Percentiles rank a stretch among this genome's conserved stretches.
These are phyloP conservation scores for Gaertneriomyces sp. DNA, from an alignment of 192 early-diverging fungal species.

Conservation along the genomic window DNA sequence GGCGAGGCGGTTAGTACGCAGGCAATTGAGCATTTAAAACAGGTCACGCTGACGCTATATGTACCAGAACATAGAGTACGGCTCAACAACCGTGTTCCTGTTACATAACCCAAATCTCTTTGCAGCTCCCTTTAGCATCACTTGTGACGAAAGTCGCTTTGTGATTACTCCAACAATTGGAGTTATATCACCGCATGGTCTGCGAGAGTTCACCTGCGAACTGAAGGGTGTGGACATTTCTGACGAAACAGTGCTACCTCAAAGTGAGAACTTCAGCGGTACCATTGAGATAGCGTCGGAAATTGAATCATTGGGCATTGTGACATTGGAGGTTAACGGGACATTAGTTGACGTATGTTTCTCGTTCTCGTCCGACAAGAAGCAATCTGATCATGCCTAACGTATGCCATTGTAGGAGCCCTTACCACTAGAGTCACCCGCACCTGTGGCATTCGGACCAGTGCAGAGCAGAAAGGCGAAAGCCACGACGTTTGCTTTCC, in stretches of 20 bases:
- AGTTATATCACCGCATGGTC: conserved; percentile 22
- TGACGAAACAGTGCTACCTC: conserved; percentile 33
- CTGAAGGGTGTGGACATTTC: conserved; percentile 23
- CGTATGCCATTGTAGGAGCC: conserved; percentile 31
- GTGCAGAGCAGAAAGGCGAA: conserved; percentile 24
- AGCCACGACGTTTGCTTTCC: conserved; percentile 32
- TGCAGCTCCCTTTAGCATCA: conserved; percentile 23
- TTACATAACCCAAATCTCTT: conserved; percentile 48
- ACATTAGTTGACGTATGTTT: conserved; percentile 43
- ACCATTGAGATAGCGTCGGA: conserved; percentile 21
- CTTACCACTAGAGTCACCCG: conserved; percentile 25
- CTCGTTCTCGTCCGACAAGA: background rate
- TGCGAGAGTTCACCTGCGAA: conserved; percentile 35
- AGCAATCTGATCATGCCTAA: conserved; percentile 4
- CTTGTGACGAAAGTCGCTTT: conserved; percentile 27
- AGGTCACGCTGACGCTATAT: background rate
- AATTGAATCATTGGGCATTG: conserved; percentile 17
- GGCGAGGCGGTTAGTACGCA: conserved; percentile 35
- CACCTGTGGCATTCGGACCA: conserved; percentile 42
- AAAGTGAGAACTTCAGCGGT: conserved; percentile 31
- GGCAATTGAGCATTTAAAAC: background rate
- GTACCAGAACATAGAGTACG: conserved; percentile 30
- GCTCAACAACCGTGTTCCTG: conserved; percentile 24
- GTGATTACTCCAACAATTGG: conserved; percentile 8
- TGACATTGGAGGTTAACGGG: conserved; percentile 27